phyloP scores from a whole-genome alignment of 768 basidiomycete species.

The Hypsizygus marmoreus region DNA sequence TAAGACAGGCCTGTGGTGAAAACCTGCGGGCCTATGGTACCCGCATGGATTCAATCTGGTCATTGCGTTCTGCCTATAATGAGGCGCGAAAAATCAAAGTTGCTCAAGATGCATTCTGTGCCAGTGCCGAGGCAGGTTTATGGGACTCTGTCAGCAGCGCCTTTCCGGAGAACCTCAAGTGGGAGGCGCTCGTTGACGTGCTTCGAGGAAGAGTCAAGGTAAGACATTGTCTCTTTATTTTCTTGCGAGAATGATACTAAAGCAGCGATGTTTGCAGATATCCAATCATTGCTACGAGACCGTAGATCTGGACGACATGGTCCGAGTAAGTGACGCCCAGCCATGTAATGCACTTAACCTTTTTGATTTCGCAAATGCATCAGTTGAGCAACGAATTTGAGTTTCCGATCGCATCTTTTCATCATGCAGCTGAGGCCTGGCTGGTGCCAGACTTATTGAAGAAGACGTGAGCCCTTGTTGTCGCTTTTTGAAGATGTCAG shows the following conservation, averaged over 20 bases:
- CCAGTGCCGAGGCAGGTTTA: constrained; percentile 51
- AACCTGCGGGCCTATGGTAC: constrained; percentile 47
- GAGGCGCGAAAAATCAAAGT: constrained; percentile 69
- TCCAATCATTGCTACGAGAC: constrained; percentile 73
- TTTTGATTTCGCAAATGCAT: background rate
- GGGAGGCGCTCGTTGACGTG: constrained; percentile 81
- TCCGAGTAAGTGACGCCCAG: constrained; percentile 50
- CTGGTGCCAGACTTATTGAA: constrained; percentile 85
- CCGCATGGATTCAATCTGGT: constrained; percentile 81
- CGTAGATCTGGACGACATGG: constrained; percentile 69
- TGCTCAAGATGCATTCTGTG: constrained; percentile 73
- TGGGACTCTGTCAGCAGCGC: constrained; percentile 38
- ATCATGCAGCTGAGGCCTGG: constrained; percentile 89
- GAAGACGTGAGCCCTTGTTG: constrained; percentile 50
- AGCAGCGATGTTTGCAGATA: constrained; percentile 42
- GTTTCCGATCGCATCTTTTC: constrained; percentile 79
- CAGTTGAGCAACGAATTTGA: constrained; percentile 92
- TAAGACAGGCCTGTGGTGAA: constrained; percentile 67
- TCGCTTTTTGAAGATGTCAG: constrained; percentile 3
- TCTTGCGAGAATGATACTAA: constrained; percentile 4
- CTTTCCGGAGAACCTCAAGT: constrained; percentile 75
- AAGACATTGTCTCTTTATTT: background rate
- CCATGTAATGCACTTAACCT: background rate
- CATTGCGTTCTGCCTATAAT: constrained; percentile 77
- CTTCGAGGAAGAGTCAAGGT: constrained; percentile 87